Conservation (phyloP, 495 filamentous ascomycete genomes). For the Penicillium verhagenii region DNA sequence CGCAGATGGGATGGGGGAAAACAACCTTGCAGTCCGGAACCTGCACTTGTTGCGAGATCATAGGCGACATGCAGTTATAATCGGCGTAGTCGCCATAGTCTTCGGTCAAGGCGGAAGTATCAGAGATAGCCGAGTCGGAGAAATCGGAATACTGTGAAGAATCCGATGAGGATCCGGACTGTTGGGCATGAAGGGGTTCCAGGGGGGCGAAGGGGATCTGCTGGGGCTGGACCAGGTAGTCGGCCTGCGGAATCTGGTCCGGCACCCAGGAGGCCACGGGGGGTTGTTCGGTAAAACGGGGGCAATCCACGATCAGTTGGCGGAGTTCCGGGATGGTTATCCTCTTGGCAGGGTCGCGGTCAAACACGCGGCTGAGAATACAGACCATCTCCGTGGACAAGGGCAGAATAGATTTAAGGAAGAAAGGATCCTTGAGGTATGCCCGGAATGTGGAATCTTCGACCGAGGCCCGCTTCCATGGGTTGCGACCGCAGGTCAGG, state of each 20-base stretch:
- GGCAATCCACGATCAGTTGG: constrained; percentile 71
- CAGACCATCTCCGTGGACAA: constrained; percentile 85
- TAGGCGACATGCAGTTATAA: constrained; percentile 41
- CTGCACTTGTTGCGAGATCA: constrained; percentile 31
- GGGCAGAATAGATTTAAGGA: constrained; percentile 90
- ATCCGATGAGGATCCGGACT: constrained; percentile 40
- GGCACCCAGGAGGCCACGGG: constrained; percentile 31
- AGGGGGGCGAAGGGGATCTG: constrained; percentile 32
- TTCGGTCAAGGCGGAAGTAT: constrained; percentile 43
- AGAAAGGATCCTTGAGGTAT: constrained; percentile 79
- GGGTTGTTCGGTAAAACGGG: constrained; percentile 62
- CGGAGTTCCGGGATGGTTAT: constrained; percentile 83
- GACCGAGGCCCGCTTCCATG: constrained; percentile 91
- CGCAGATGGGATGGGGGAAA: constrained; percentile 28
- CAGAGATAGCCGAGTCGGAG: constrained; percentile 43
- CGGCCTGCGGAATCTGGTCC: constrained; percentile 24
- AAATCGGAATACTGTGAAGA: constrained; percentile 44
- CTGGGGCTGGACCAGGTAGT: constrained; percentile 32
- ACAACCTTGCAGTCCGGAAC: constrained; percentile 36
- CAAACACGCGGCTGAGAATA: constrained; percentile 88
- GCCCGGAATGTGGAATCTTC: constrained; percentile 96
- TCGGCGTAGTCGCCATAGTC: constrained; percentile 44
- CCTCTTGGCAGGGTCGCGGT: constrained; percentile 79
- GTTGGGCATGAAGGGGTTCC: constrained; percentile 37
- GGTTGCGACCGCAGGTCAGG: constrained; percentile 95